phyloP scores from a whole-genome alignment of 768 basidiomycete genomes.

The Podaxis pistillaris region DNA sequence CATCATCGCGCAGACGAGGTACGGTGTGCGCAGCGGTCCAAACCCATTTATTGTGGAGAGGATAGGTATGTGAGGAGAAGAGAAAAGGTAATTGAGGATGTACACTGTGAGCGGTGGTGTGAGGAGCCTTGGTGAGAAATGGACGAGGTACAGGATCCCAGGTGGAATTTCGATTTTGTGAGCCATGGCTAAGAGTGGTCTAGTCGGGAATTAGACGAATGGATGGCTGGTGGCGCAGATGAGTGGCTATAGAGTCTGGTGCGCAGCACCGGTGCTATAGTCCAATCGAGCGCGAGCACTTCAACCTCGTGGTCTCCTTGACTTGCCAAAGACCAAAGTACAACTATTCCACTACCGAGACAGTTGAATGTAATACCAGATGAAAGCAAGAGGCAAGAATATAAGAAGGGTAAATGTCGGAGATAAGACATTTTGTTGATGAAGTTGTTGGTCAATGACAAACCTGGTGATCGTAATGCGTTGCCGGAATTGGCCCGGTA shows the following conservation, averaged over 20 bases:
- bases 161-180: slow-evolving; percentile 20
- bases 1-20: slow-evolving; percentile 14
- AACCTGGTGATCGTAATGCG: no score
- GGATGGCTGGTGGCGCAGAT: no score
- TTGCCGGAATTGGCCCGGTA: no score
- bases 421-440: no score
- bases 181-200: slow-evolving; percentile 7
- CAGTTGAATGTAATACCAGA: no score
- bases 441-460: no score
- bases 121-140: slow-evolving; percentile 19
- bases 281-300: not conserved
- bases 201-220: no score
- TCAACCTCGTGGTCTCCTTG: not conserved
- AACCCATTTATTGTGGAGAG: not conserved
- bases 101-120: slow-evolving; percentile 22
- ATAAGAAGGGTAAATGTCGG: no score
- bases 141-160: slow-evolving; percentile 24
- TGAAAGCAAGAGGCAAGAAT: no score
- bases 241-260: no score
- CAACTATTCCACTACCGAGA: no score
- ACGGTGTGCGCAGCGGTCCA: not conserved
- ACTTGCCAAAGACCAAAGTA: not conserved
- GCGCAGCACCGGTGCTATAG: not conserved
- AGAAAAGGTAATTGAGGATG: slow-evolving; percentile 11
- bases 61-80: not conserved